phyloP scores from a whole-genome alignment of 2,329 filamentous ascomycete species.

The Hortaea sp. region DNA sequence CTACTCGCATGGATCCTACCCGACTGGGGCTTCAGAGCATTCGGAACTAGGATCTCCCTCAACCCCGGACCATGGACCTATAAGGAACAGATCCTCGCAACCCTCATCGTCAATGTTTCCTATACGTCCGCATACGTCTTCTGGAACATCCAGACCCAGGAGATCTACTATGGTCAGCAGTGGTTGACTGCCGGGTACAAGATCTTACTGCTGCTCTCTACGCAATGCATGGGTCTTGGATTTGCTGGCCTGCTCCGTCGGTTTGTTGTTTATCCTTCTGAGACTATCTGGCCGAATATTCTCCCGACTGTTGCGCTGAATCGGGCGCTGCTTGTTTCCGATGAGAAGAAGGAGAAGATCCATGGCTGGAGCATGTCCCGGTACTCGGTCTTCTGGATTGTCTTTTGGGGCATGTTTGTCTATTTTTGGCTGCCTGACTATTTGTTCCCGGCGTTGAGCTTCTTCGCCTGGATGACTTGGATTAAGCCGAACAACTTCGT shows the following conservation, averaged over 20 bases:
- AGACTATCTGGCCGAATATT: constrained; percentile 33
- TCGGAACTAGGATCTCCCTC: neutral
- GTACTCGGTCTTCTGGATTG: constrained; percentile 72
- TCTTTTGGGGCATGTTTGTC: constrained; percentile 59
- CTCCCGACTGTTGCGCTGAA: constrained; percentile 86
- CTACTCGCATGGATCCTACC: constrained; percentile 1
- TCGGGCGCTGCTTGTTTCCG: constrained; percentile 47
- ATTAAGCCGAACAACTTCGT: constrained; percentile 71
- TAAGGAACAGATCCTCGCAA: constrained; percentile 2
- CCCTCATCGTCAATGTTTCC: constrained; percentile 1
- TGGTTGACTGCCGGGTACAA: constrained; percentile 5
- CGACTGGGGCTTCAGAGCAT: constrained; percentile 1
- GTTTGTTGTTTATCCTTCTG: constrained; percentile 54
- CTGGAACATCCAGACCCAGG: constrained; percentile 6
- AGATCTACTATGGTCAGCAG: constrained; percentile 2
- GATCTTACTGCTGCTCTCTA: constrained; percentile 3
- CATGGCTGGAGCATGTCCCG: constrained; percentile 59
- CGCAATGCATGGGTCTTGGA: constrained; percentile 71
- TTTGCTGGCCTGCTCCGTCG: constrained; percentile 72
- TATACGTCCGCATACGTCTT: constrained; percentile 2
- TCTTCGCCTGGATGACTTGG: constrained; percentile 85
- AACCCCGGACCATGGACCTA: constrained; percentile 3
- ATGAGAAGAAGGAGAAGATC: neutral
- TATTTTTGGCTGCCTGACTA: constrained; percentile 78
- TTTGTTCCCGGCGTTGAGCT: constrained; percentile 73